phyloP scores from a whole-genome alignment of 345 rosid genomes.

The Firmiana major region DNA sequence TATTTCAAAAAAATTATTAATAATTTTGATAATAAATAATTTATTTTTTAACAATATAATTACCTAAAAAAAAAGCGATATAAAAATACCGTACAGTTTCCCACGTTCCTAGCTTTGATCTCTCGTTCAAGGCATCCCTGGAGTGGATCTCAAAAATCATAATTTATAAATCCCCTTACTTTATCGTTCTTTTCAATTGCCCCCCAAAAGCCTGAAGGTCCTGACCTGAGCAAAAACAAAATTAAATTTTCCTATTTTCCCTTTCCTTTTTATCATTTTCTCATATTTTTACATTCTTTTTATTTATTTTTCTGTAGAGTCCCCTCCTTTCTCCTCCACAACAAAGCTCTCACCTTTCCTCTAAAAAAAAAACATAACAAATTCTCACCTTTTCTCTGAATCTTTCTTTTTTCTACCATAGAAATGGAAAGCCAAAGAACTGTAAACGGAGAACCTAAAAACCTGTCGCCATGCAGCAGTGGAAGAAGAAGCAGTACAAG shows the following conservation, averaged over 20 bases:
- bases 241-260: background rate
- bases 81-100: no score
- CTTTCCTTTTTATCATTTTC: background rate
- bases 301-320: conserved; percentile 18
- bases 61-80: no score
- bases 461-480: conserved; percentile 19
- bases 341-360: background rate
- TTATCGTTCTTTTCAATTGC: background rate
- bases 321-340: no score
- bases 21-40: no score
- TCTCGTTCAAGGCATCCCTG: no score
- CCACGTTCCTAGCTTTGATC: background rate
- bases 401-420: background rate
- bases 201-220: background rate
- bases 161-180: background rate
- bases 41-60: no score
- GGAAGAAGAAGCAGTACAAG: conserved; percentile 15
- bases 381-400: background rate
- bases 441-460: conserved; percentile 11
- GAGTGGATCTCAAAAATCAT: background rate
- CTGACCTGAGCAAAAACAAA: background rate
- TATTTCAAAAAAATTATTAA: no score
- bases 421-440: conserved; percentile 36
- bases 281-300: background rate
- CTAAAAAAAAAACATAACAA: background rate